phyloP scores from a whole-genome alignment of 768 basidiomycete species.

The Auricularia sp. region DNA sequence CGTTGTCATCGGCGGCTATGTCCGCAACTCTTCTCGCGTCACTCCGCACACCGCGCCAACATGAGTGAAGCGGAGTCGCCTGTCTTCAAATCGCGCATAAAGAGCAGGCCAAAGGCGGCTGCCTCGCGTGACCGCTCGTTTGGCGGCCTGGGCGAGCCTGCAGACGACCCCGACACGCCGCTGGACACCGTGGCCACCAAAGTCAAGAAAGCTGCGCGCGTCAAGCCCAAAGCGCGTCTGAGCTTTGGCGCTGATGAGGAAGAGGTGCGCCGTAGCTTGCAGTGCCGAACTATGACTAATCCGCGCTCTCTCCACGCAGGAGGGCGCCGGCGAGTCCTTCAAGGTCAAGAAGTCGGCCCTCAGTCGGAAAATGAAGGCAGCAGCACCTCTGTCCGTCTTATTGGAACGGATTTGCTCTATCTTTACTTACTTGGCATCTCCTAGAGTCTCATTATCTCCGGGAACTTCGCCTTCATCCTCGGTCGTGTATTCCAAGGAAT shows the following conservation, averaged over 20 bases:
- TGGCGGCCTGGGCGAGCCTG: neutral
- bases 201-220: slow-evolving; percentile 57
- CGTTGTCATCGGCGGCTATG: no score
- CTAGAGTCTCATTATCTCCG: neutral
- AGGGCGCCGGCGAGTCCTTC: slow-evolving; percentile 54
- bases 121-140: neutral
- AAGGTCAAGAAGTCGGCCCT: slow-evolving; percentile 74
- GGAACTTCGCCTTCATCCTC: slow-evolving; percentile 20
- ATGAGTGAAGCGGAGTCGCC: neutral
- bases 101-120: neutral
- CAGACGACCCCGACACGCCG: slow-evolving; percentile 32
- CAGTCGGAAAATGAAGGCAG: slow-evolving; percentile 40
- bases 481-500: slow-evolving; percentile 61
- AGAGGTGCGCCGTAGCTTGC: slow-evolving; percentile 30
- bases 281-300: slow-evolving; percentile 20
- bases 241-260: slow-evolving; percentile 71
- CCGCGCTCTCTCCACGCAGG: slow-evolving; percentile 26
- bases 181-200: slow-evolving; percentile 55
- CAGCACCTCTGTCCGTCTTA: neutral
- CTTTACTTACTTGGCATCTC: neutral
- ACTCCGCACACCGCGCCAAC: neutral
- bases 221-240: slow-evolving; percentile 54
- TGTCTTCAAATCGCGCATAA: neutral
- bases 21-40: no score
- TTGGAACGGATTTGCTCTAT: neutral